phyloP scores from a whole-genome alignment of 2,329 filamentous ascomycete species.

The Hypomyces perniciosus region DNA sequence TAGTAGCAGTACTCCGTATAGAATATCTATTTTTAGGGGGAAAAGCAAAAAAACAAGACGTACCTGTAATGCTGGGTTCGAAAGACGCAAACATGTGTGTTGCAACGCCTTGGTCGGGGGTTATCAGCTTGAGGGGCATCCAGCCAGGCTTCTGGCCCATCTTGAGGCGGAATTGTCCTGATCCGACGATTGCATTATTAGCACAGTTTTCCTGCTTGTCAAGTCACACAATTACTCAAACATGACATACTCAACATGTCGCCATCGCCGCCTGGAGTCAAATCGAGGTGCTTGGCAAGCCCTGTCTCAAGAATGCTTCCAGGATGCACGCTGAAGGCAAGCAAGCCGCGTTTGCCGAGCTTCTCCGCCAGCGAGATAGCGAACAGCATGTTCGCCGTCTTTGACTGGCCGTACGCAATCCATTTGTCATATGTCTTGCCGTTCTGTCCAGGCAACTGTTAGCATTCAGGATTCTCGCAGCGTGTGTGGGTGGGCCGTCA shows the following conservation, averaged over 20 bases:
- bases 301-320: constrained; percentile 23
- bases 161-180: neutral
- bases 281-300: constrained; percentile 20
- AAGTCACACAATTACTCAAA: neutral
- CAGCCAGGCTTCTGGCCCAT: constrained; percentile 14
- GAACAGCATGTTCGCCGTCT: constrained; percentile 33
- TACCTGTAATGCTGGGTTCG: constrained; percentile 27
- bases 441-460: constrained; percentile 14
- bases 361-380: constrained; percentile 26
- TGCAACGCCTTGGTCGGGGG: constrained; percentile 24
- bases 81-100: constrained; percentile 33
- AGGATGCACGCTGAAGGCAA: constrained; percentile 30
- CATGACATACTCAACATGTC: constrained; percentile 14
- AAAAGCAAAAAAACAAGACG: neutral
- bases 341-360: constrained; percentile 24
- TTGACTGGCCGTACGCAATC: constrained; percentile 33
- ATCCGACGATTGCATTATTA: constrained; percentile 11
- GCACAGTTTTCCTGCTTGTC: neutral
- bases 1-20: too few species aligned
- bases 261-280: constrained; percentile 15
- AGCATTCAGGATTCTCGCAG: too few species aligned
- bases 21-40: neutral
- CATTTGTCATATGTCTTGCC: constrained; percentile 26
- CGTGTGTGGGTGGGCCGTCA: neutral
- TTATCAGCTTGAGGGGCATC: constrained; percentile 12